Conservation (phyloP, 345 rosid genomes). For the Chamaenerion angustifolium region DNA sequence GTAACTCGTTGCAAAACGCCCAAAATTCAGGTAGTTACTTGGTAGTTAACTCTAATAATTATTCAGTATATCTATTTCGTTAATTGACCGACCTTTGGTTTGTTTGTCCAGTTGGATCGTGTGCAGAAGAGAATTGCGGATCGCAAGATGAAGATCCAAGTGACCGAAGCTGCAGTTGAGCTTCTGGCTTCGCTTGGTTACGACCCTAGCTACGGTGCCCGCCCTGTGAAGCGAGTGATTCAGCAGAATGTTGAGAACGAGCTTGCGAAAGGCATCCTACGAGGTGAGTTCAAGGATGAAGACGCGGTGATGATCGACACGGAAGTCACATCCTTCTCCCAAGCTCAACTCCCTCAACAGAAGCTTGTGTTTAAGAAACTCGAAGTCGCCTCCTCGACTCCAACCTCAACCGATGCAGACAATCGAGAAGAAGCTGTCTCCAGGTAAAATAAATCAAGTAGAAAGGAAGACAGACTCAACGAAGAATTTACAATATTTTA, state of each 20-base stretch:
- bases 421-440: too few species aligned
- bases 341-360: constrained; percentile 76
- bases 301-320: constrained; percentile 57
- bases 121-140: constrained; percentile 85
- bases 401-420: too few species aligned
- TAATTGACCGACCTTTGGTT: too few species aligned
- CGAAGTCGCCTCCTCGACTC: constrained; percentile 1
- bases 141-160: constrained; percentile 61
- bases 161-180: constrained; percentile 60
- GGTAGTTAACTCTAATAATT: too few species aligned
- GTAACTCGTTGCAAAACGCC: too few species aligned
- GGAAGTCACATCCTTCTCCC: constrained; percentile 52
- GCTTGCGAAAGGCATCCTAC: constrained; percentile 86
- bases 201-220: constrained; percentile 91
- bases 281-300: constrained; percentile 85
- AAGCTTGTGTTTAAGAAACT: constrained; percentile 56
- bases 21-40: too few species aligned
- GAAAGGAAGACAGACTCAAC: too few species aligned
- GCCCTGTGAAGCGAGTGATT: constrained; percentile 95
- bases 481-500: too few species aligned
- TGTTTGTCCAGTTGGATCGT: constrained; percentile 90
- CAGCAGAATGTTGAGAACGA: constrained; percentile 92
- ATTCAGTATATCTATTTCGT: too few species aligned
- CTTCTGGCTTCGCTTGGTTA: constrained; percentile 83
- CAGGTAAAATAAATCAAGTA: too few species aligned